phyloP scores from a whole-genome alignment of 352 stramenopile genomes.

The Pythium coloratum region DNA sequence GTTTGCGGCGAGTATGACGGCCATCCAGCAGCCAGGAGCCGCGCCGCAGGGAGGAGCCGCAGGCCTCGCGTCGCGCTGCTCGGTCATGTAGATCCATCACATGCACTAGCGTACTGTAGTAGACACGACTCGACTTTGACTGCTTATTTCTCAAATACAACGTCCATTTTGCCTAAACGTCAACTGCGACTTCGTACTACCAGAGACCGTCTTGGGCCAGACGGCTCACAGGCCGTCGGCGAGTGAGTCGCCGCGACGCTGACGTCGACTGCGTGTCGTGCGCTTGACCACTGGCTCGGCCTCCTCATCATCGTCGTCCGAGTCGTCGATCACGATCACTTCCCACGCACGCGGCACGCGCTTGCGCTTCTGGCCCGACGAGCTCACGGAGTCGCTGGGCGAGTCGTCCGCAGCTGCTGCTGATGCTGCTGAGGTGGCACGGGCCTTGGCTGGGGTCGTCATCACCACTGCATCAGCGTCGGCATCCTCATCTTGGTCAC shows the following conservation, averaged over 20 bases:
- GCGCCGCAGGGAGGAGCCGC: constrained; percentile 18
- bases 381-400: neutral
- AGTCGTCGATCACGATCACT: constrained; percentile 83
- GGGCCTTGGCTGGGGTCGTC: neutral
- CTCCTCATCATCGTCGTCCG: constrained; percentile 34
- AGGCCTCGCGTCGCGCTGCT: constrained; percentile 50
- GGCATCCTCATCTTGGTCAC: neutral
- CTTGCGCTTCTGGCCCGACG: constrained; percentile 30
- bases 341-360: constrained; percentile 51
- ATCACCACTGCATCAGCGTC: neutral
- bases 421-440: neutral
- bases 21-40: constrained; percentile 45
- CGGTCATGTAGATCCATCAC: constrained; percentile 48
- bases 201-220: neutral
- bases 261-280: constrained; percentile 30
- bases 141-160: neutral
- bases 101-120: neutral
- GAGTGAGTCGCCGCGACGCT: constrained; percentile 17
- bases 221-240: constrained; percentile 19
- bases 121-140: constrained; percentile 3
- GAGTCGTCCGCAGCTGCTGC: neutral
- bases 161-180: neutral
- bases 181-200: neutral
- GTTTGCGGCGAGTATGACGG: constrained; percentile 70
- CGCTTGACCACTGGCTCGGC: constrained; percentile 18